A percentile compares a stretch with the other conserved stretches of the same genome.
These are phyloP conservation scores for Corrigiola litoralis DNA, from an alignment of 179 eudicot species.

Conservation along the genomic window DNA sequence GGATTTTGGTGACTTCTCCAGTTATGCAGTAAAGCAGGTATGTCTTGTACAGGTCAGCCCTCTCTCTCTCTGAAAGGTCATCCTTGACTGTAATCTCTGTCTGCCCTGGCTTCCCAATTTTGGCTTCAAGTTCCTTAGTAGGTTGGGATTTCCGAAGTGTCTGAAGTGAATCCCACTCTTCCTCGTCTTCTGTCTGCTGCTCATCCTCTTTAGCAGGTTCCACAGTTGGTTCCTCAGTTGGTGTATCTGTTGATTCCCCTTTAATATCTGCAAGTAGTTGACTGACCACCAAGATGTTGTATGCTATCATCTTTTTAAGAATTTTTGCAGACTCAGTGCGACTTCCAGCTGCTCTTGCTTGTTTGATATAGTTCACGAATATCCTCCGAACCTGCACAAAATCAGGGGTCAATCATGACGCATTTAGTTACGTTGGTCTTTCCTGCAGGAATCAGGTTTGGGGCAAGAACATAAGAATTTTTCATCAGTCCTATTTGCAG, in stretches of 20 bases:
- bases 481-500: neutral
- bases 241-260: conserved; percentile 66
- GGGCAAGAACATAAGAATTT: neutral
- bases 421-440: neutral
- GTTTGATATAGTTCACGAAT: conserved; percentile 68
- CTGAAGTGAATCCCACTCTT: conserved; percentile 76
- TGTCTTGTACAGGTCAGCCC: conserved; percentile 80
- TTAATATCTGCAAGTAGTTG: conserved; percentile 78
- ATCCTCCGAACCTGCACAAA: conserved; percentile 66
- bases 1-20: conserved; percentile 62
- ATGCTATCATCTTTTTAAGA: conserved; percentile 74
- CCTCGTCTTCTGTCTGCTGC: conserved; percentile 47
- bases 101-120: conserved; percentile 53
- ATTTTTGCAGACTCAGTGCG: conserved; percentile 64
- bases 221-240: conserved; percentile 41
- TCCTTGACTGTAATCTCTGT: conserved; percentile 80
- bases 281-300: conserved; percentile 73
- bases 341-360: conserved; percentile 68
- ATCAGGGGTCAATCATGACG: conserved; percentile 1
- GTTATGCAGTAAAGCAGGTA: conserved; percentile 68
- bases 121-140: conserved; percentile 35
- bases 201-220: conserved; percentile 46
- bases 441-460: neutral
- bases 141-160: conserved; percentile 61
- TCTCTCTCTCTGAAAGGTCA: conserved; percentile 81